Evolutionary conservation across 345 rosid genomes (phyloP).

Genomic region (Erucastrum elatum): DNA sequence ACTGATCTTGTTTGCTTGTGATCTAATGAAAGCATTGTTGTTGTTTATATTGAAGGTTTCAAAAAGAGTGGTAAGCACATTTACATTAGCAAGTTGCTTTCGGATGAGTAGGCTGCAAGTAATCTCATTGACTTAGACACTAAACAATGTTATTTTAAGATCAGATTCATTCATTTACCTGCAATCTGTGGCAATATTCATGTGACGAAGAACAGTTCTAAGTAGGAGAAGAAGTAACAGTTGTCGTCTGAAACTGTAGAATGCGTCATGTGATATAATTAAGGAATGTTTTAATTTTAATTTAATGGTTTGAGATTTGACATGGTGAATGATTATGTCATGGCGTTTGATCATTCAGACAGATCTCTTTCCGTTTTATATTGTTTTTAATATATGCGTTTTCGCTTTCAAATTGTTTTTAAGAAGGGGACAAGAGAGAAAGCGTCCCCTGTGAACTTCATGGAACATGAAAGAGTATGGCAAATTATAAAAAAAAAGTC

Average conservation of each 20-base stretch:
- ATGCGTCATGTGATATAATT: constrained; percentile 17
- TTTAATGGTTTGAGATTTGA: constrained; percentile 11
- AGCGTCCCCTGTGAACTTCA: constrained; percentile 17
- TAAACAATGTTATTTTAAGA: constrained; percentile 20
- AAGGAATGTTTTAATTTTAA: not conserved
- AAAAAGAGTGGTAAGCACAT: constrained; percentile 38
- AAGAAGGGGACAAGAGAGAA: constrained; percentile 22
- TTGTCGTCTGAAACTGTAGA: constrained; percentile 24
- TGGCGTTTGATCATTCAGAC: not conserved
- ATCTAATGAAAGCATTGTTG: constrained; percentile 11
- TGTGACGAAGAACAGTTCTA: constrained; percentile 30
- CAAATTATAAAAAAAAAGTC: not conserved
- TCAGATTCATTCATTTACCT: constrained; percentile 17
- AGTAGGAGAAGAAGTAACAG: constrained; percentile 19
- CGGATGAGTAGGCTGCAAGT: constrained; percentile 33
- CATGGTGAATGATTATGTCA: not conserved
- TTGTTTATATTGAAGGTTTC: constrained; percentile 33
- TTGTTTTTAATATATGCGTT: not conserved
- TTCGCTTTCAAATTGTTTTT: not conserved
- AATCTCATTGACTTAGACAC: constrained; percentile 28
- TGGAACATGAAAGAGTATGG: constrained; percentile 18
- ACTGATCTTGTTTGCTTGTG: constrained; percentile 14
- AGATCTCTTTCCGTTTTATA: not conserved
- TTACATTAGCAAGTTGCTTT: constrained; percentile 34
- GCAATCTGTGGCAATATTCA: constrained; percentile 31